Evolutionary conservation across 1,284 basidiomycete species (phyloP), one percentile per base, ranked within the genome.

Genomic region (Irpex rosettiformis): DNA sequence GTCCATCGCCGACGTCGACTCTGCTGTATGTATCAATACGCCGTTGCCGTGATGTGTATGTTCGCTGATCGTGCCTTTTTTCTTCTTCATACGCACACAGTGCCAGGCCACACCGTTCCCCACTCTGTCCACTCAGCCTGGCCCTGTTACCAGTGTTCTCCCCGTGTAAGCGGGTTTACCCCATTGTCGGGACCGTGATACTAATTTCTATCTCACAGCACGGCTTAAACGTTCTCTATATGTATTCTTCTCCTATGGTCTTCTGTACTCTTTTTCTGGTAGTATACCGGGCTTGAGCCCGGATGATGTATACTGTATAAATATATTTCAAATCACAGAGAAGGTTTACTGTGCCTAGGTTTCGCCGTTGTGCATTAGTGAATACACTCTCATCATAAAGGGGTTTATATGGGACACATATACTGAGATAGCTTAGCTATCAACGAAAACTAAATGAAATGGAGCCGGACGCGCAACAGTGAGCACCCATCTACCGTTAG

Each of bases 71-170:
- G 45, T 40, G 7, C 40, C 24, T 13, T 45, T 47, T 10, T 29
- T 47, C 33, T 37, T 2, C 16, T 37, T 8, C 33, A 37, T 37
- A 11, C 33, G 4, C 16, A n/a, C n/a, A 18, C 21, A 55, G 54
- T 55, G 54, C 13, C 18, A 16, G 21, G 54, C 33, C 13, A 55
- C 54, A 16, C 54, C 54, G n/a, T 55, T 55, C 54, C 54, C 54
- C 5, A 11, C 24, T 18, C 33, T 55, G n/a, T 4, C 33, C 11
- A 29, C 54, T 29, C 16, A 29, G 6, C 54, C 54, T 29, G 54
- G 54, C 16, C 54, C 54, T 13, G 33, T 25, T 4, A 55, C 54
- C 37, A 27, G 21, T 18, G 27, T 55, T 25, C 13, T 37, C 21
- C 54, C 54, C n/a, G 54, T 55, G 54, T 55, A 55, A 11, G 54